These are phyloP conservation scores for Euphorbia lathyris DNA, from an alignment of 345 rosid genomes.

Conservation along the genomic window DNA sequence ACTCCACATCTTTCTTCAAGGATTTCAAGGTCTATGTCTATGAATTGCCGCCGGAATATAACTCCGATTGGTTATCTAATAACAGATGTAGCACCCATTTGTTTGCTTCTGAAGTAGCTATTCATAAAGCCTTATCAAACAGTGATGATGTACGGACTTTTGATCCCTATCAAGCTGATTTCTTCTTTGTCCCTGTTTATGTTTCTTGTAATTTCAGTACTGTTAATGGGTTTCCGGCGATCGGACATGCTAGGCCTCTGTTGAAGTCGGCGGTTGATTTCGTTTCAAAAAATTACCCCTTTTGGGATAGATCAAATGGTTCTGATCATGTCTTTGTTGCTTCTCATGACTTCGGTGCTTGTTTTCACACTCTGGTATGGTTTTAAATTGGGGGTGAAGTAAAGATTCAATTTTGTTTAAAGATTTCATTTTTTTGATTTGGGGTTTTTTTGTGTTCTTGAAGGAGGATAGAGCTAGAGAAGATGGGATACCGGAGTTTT, in stretches of 20 bases:
- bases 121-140: conserved; percentile 58
- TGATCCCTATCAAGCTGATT: conserved; percentile 81
- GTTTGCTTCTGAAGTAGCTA: conserved; percentile 93
- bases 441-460: not conserved
- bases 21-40: conserved; percentile 75
- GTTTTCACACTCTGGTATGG: conserved; percentile 86
- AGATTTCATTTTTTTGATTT: not conserved
- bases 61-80: conserved; percentile 73
- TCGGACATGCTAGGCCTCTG: conserved; percentile 81
- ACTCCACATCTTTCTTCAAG: conserved; percentile 37
- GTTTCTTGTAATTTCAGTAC: conserved; percentile 94
- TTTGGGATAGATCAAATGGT: conserved; percentile 84
- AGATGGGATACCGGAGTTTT: conserved; percentile 79
- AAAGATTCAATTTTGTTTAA: no score
- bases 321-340: conserved; percentile 90
- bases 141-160: conserved; percentile 59
- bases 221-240: conserved; percentile 83
- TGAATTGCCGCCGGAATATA: conserved; percentile 72
- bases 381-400: no score
- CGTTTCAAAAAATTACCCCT: conserved; percentile 51
- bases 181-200: conserved; percentile 92
- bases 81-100: conserved; percentile 77
- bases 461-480: conserved; percentile 81
- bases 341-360: conserved; percentile 90
- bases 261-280: conserved; percentile 57